Evolutionary conservation across 2,329 filamentous ascomycete species (phyloP).

Genomic region (Didymella pomorum): DNA sequence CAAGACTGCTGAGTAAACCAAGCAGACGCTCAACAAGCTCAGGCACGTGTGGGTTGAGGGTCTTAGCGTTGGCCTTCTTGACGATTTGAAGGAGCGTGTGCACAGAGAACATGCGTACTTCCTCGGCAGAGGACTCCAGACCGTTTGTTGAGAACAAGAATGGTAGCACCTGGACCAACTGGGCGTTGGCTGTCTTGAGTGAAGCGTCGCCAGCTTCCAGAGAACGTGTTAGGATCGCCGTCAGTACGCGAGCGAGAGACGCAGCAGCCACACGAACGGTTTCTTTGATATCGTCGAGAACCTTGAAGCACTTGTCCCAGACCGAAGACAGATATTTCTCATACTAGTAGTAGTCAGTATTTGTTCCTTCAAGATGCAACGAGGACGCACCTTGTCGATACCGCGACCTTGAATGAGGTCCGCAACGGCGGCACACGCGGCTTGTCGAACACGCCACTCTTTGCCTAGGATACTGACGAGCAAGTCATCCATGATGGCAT

Average conservation of each 20-base stretch:
- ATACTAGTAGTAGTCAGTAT: constrained; percentile 62
- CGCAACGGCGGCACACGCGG: constrained; percentile 87
- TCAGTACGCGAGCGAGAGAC: constrained; percentile 82
- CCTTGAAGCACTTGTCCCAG: constrained; percentile 85
- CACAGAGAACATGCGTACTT: constrained; percentile 83
- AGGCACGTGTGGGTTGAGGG: constrained; percentile 81
- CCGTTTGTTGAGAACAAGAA: constrained; percentile 90
- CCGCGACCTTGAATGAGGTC: constrained; percentile 85
- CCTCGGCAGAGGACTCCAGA: constrained; percentile 85
- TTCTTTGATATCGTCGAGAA: constrained; percentile 95
- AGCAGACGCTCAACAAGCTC: constrained; percentile 83
- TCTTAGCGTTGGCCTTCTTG: constrained; percentile 81
- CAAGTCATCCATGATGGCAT: constrained; percentile 87
- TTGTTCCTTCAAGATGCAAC: not conserved
- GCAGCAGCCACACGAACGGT: constrained; percentile 84
- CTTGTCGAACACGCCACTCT: constrained; percentile 93
- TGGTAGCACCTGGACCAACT: constrained; percentile 86
- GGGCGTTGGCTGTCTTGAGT: constrained; percentile 71
- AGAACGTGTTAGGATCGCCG: constrained; percentile 83
- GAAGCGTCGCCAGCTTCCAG: constrained; percentile 79
- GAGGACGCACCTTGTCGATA: constrained; percentile 51
- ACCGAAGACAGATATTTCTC: constrained; percentile 85
- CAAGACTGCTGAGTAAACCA: constrained; percentile 82
- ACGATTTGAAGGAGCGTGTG: constrained; percentile 85
- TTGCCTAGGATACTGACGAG: constrained; percentile 85